Base-by-base conservation (phyloP, 768 basidiomycete species). In the Tylopilus sp. region DNA sequence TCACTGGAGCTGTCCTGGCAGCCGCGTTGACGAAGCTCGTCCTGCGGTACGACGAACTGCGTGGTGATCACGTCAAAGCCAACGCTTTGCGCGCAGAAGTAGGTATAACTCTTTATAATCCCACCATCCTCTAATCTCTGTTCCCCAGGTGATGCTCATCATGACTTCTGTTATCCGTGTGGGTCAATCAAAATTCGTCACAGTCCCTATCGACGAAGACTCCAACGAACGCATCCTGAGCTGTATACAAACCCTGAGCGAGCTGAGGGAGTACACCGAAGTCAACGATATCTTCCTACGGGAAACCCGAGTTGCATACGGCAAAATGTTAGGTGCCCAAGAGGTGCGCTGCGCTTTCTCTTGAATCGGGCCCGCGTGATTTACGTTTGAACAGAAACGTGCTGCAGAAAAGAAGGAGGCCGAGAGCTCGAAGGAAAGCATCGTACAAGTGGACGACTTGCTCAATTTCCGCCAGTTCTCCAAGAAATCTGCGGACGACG, bases 81-180 rank as follows among this genome's bases (percentile, higher is more conserved):
- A 95, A 99, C 61, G 72, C 80, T 6, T 72, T 98, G 6, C 81
- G 88, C 25, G 97, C 97, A 12, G 95, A 99, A 78, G 89, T 88
- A 47, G 38, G 15, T 50, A 17, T 13, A 13, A 7, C 25, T 39
- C 20, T 17, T 46, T 42, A 11, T 21, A 7, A 36, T 25, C 9
- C 12, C 21, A 25, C 31, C 11, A 40, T 39, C 49, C 52, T 17
- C 44, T 31, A 3, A 10, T 5, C n/a, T 36, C 39, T 48, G 38
- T 28, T 18, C 10, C 54, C 15, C 60, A 91, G 88, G 85, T 91
- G 6, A 98, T 99, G 91, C 79, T 99, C 48, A 92, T 98, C 67
- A 98, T 99, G 97, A 86, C 94, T 1, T 97, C 94, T 9, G 78
- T 94, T 66, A 90, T 98, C 65, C 92, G 97, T 43, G 91, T 98